phyloP scores from a whole-genome alignment of 305 asterid species.

The Fraxinus baroniana region DNA sequence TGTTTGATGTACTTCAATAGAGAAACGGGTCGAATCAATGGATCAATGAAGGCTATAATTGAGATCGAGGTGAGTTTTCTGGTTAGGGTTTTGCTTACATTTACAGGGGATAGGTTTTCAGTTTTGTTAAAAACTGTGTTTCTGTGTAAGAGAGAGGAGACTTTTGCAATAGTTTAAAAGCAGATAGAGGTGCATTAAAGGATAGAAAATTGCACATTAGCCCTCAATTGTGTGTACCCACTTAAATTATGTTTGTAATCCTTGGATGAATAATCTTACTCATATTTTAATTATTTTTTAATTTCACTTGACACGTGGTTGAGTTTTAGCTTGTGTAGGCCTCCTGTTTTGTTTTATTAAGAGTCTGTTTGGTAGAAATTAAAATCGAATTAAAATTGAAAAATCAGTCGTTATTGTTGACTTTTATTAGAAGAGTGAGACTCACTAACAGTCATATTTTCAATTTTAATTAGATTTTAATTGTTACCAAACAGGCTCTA shows the following conservation, averaged over 20 bases:
- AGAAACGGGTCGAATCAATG: neutral
- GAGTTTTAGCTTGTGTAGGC: neutral
- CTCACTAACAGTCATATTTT: no score
- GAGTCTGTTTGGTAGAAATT: neutral
- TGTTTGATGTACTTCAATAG: neutral
- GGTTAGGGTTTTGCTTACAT: neutral
- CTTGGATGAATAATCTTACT: no score
- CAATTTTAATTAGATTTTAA: no score
- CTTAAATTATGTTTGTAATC: no score
- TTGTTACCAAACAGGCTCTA: no score
- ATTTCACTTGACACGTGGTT: neutral
- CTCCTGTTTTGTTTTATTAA: neutral
- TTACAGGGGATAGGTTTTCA: neutral
- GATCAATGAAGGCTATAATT: neutral
- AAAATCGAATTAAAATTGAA: no score
- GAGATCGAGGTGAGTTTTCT: neutral
- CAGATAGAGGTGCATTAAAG: neutral
- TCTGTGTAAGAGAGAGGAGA: neutral
- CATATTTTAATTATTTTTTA: neutral
- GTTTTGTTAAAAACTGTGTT: neutral
- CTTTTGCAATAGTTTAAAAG: neutral
- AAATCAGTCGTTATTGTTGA: no score
- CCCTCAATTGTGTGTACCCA: neutral
- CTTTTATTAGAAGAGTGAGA: no score
- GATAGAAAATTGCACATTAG: neutral